phyloP scores from a whole-genome alignment of 2,329 filamentous ascomycete species.

The Exophiala xenobiotica region DNA sequence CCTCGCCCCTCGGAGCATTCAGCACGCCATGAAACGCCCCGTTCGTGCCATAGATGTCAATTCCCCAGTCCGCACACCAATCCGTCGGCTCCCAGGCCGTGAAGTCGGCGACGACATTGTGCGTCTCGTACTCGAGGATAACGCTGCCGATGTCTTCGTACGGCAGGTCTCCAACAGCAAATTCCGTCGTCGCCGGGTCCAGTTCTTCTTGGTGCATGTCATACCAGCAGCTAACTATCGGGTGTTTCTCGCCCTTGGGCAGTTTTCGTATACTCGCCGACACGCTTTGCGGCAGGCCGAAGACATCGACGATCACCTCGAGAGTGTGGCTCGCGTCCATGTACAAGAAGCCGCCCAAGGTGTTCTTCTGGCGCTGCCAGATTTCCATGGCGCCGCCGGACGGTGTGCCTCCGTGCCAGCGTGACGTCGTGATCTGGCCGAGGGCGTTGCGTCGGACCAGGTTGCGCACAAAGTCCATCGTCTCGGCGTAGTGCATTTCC shows the following conservation, averaged over 20 bases:
- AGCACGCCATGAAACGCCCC: conserved; percentile 1
- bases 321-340: conserved; percentile 9
- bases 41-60: conserved; percentile 6
- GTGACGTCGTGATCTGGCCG: conserved; percentile 6
- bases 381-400: conserved; percentile 3
- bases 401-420: conserved; percentile 5
- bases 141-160: conserved; percentile 8
- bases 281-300: background rate
- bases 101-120: conserved; percentile 6
- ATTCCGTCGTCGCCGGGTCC: background rate
- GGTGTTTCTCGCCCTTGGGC: background rate
- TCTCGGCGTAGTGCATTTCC: conserved; percentile 7
- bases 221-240: conserved; percentile 7
- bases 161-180: background rate
- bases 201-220: conserved; percentile 7
- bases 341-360: conserved; percentile 4
- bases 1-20: conserved; percentile 4
- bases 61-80: conserved; percentile 5
- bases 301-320: conserved; percentile 5
- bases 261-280: conserved; percentile 4
- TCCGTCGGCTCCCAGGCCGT: conserved; percentile 7
- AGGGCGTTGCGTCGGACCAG: background rate
- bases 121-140: conserved; percentile 3
- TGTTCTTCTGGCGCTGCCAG: conserved; percentile 2
- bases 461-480: conserved; percentile 5